phyloP scores from a whole-genome alignment of 129 eudicot species.

The Artemisia argyi region DNA sequence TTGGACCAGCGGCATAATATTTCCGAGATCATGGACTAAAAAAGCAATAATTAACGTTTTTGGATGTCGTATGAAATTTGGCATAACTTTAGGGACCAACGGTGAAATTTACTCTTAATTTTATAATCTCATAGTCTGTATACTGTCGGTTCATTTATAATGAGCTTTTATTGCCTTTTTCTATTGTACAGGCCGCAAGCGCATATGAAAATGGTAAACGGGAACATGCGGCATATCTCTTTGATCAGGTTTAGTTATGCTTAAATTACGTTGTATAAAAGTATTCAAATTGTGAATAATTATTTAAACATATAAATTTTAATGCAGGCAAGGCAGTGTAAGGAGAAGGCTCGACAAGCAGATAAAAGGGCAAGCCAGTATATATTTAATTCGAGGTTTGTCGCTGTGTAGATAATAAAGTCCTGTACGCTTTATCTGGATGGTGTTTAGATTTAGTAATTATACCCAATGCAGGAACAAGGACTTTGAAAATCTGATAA shows the following conservation, averaged over 20 bases:
- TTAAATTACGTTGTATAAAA: not conserved
- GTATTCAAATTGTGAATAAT: not conserved
- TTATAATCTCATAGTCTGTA: constrained; percentile 13
- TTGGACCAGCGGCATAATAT: too few relatives aligned
- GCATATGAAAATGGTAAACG: constrained; percentile 78
- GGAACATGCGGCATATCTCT: constrained; percentile 73
- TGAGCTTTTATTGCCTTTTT: constrained; percentile 4
- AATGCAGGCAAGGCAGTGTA: constrained; percentile 64
- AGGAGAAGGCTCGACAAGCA: constrained; percentile 72
- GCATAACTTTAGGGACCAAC: too few relatives aligned
- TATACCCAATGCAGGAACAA: constrained; percentile 68
- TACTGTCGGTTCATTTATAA: not conserved
- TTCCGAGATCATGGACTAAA: too few relatives aligned
- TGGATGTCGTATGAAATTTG: too few relatives aligned
- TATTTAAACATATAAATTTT: not conserved
- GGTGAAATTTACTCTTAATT: too few relatives aligned
- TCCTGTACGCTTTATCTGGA: too few relatives aligned
- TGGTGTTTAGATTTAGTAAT: constrained; percentile 12
- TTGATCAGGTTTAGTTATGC: constrained; percentile 58
- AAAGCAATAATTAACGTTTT: too few relatives aligned
- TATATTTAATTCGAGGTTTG: constrained; percentile 83
- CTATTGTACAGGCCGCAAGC: constrained; percentile 67
- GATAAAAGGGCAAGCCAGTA: constrained; percentile 92
- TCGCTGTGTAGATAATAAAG: not conserved
- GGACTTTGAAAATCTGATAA: constrained; percentile 66